Evolutionary conservation across 148 eudicot species (phyloP).

Genomic region (Rhododendron kiyosumense): DNA sequence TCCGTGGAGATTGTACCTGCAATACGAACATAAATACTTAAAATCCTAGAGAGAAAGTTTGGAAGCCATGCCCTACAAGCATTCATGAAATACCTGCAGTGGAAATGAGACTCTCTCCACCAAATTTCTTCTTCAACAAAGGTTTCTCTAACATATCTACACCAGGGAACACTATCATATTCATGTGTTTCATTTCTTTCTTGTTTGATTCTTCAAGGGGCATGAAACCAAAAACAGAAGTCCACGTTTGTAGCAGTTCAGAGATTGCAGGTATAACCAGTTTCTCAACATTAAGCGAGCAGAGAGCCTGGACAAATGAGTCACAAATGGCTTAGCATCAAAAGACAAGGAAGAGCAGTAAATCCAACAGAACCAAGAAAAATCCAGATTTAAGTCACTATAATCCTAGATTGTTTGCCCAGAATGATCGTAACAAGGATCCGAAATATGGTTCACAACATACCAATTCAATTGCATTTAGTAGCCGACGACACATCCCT

Average conservation of each 20-base stretch:
- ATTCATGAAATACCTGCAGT: conserved; percentile 34
- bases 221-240: conserved; percentile 67
- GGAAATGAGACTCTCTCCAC: conserved; percentile 11
- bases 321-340: neutral
- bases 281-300: conserved; percentile 63
- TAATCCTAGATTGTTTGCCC: neutral
- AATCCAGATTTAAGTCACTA: neutral
- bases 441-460: conserved; percentile 16
- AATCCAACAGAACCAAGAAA: neutral
- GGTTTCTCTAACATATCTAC: conserved; percentile 70
- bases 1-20: conserved; percentile 14
- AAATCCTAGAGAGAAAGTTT: neutral
- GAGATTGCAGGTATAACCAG: conserved; percentile 89
- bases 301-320: conserved; percentile 57
- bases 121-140: conserved; percentile 15
- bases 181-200: conserved; percentile 50
- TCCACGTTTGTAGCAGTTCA: conserved; percentile 75
- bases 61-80: neutral
- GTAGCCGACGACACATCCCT: conserved; percentile 91
- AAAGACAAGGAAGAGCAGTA: neutral
- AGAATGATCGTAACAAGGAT: neutral
- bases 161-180: conserved; percentile 59
- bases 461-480: conserved; percentile 71
- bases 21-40: neutral
- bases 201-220: conserved; percentile 55